These are phyloP conservation scores for Pichia sp. DNA, from an alignment of 1,139 yeast genomes.

Conservation along the genomic window DNA sequence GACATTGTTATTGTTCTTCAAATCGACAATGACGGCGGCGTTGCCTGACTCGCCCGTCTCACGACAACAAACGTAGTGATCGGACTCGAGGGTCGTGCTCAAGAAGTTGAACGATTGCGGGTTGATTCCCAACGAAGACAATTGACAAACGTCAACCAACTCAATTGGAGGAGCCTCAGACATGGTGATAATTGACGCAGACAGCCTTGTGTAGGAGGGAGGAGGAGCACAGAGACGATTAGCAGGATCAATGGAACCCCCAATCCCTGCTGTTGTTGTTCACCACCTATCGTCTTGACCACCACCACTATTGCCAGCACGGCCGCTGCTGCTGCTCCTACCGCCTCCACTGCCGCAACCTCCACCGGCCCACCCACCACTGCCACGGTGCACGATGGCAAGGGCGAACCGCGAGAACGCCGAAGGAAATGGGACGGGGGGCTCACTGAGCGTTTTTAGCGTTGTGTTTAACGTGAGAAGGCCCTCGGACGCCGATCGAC, in stretches of 20 bases:
- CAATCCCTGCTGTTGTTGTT: not conserved
- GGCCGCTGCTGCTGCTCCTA: too few species aligned
- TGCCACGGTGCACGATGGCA: too few species aligned
- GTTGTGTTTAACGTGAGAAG: too few species aligned
- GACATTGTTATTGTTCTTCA: slow-evolving; percentile 68
- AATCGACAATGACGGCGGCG: slow-evolving; percentile 87
- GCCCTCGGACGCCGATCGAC: not conserved
- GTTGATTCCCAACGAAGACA: slow-evolving; percentile 77
- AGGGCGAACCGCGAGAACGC: too few species aligned
- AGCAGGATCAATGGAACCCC: not conserved
- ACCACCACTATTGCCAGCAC: too few species aligned
- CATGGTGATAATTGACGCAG: slow-evolving; percentile 18
- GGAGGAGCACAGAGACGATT: not conserved
- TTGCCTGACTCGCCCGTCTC: slow-evolving; percentile 74
- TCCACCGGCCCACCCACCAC: too few species aligned
- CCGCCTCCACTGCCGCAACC: too few species aligned
- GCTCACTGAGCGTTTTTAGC: too few species aligned
- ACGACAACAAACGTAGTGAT: slow-evolving; percentile 82
- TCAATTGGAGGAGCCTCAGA: slow-evolving; percentile 65
- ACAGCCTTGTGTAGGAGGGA: not conserved
- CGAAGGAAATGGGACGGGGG: too few species aligned
- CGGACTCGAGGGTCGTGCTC: slow-evolving; percentile 91
- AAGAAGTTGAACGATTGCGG: slow-evolving; percentile 84
- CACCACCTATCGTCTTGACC: not conserved
- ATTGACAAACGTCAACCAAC: slow-evolving; percentile 89